Evolutionary conservation across 768 basidiomycete species (phyloP).

Genomic region (Postia placenta): DNA sequence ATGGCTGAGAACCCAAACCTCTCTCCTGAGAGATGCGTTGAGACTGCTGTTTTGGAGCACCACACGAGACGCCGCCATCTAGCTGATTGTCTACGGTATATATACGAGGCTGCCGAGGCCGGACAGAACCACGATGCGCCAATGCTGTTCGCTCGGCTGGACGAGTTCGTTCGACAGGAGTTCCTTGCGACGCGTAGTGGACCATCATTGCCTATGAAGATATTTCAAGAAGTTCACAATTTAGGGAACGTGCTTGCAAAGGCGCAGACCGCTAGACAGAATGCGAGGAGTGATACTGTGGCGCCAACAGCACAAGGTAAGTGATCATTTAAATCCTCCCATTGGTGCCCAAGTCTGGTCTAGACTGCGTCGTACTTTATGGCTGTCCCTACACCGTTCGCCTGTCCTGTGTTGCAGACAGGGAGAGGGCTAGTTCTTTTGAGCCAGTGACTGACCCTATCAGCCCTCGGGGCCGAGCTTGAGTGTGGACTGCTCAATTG

Average conservation of each 20-base stretch:
- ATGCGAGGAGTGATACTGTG: conserved; percentile 55
- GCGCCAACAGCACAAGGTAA: conserved; percentile 51
- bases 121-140: conserved; percentile 39
- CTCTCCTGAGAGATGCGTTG: conserved; percentile 48
- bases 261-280: conserved; percentile 53
- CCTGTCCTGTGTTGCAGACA: background rate
- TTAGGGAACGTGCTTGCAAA: conserved; percentile 47
- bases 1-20: conserved; percentile 64
- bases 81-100: conserved; percentile 61
- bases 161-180: conserved; percentile 48
- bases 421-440: too few relatives aligned
- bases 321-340: too few relatives aligned
- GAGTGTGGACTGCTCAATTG: too few relatives aligned
- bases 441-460: too few relatives aligned
- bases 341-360: too few relatives aligned
- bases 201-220: conserved; percentile 42
- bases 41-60: conserved; percentile 59
- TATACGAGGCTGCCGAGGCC: conserved; percentile 58
- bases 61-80: conserved; percentile 67
- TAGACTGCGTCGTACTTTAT: too few relatives aligned
- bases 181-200: conserved; percentile 40
- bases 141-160: conserved; percentile 44
- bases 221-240: conserved; percentile 61
- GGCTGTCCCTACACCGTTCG: too few relatives aligned
- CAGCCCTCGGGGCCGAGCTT: too few relatives aligned